Evolutionary conservation across 805 yeast species (phyloP).

Genomic region (Suhomyces kilbournensis): DNA sequence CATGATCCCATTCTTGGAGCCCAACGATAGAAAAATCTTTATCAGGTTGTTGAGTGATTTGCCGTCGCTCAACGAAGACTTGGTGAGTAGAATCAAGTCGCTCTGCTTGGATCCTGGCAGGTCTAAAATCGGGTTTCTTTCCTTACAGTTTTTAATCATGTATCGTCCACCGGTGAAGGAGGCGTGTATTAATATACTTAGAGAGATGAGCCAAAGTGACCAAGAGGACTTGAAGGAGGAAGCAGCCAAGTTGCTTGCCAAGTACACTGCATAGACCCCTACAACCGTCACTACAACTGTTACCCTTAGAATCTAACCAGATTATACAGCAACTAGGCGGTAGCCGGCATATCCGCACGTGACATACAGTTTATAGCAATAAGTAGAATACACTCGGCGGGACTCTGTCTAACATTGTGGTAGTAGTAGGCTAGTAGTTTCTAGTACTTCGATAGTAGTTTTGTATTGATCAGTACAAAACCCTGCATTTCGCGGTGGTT

Average conservation of each 20-base stretch:
- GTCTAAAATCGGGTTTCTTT: conserved; percentile 73
- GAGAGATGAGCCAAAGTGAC: conserved; percentile 41
- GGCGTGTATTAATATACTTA: conserved; percentile 48
- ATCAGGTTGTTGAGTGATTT: conserved; percentile 83
- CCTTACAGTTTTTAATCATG: conserved; percentile 80
- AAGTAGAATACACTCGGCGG: neutral
- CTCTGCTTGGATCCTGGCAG: conserved; percentile 85
- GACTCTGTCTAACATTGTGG: neutral
- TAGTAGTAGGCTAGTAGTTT: neutral
- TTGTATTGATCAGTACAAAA: too few species aligned
- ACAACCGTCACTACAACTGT: too few species aligned
- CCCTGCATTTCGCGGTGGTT: too few species aligned
- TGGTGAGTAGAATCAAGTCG: conserved; percentile 65
- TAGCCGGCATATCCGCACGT: neutral
- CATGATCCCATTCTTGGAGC: conserved; percentile 79
- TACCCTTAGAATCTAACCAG: neutral
- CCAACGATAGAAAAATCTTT: conserved; percentile 74
- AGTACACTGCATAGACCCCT: conserved; percentile 27
- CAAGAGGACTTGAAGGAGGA: conserved; percentile 51
- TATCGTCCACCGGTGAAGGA: conserved; percentile 81
- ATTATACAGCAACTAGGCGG: neutral
- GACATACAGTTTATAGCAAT: neutral
- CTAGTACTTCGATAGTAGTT: neutral
- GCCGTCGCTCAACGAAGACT: conserved; percentile 64
- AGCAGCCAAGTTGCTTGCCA: conserved; percentile 44